A percentile compares a stretch with the other conserved stretches of the same genome.
These are phyloP conservation scores for Apocynum venetum DNA, from an alignment of 257 asterid species.

Conservation along the genomic window DNA sequence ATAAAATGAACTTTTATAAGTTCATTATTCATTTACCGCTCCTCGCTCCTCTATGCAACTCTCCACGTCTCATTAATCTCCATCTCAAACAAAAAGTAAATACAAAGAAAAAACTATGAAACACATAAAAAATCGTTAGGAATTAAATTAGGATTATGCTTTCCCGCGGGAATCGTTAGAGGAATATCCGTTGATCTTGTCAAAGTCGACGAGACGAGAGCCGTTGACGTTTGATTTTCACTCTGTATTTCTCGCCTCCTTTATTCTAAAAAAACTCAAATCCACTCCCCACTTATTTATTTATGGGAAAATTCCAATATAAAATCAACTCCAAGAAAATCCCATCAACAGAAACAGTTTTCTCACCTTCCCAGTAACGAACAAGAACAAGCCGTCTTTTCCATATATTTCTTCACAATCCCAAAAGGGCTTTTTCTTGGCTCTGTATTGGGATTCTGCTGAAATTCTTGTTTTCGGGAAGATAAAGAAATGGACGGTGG, in stretches of 20 bases:
- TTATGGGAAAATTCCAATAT: neutral
- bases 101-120: neutral
- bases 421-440: neutral
- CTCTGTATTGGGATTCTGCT: conserved; percentile 9
- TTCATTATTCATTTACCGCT: too few species aligned
- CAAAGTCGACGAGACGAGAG: conserved; percentile 10
- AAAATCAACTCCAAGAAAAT: neutral
- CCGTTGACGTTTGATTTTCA: conserved; percentile 12
- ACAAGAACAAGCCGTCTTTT: neutral
- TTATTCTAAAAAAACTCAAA: neutral
- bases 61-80: too few species aligned
- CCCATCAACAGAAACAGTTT: neutral
- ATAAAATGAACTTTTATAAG: too few species aligned
- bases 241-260: conserved; percentile 6
- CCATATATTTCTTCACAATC: conserved; percentile 1
- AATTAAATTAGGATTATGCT: neutral
- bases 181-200: conserved; percentile 17
- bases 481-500: conserved; percentile 48
- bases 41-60: too few species aligned
- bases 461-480: neutral
- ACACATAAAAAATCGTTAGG: neutral
- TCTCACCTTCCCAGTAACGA: neutral
- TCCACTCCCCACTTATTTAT: neutral
- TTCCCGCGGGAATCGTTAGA: conserved; percentile 1
- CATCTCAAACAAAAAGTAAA: neutral